Base-by-base conservation (phyloP, 495 filamentous ascomycete species). In the Penicillium bovifimosum region DNA sequence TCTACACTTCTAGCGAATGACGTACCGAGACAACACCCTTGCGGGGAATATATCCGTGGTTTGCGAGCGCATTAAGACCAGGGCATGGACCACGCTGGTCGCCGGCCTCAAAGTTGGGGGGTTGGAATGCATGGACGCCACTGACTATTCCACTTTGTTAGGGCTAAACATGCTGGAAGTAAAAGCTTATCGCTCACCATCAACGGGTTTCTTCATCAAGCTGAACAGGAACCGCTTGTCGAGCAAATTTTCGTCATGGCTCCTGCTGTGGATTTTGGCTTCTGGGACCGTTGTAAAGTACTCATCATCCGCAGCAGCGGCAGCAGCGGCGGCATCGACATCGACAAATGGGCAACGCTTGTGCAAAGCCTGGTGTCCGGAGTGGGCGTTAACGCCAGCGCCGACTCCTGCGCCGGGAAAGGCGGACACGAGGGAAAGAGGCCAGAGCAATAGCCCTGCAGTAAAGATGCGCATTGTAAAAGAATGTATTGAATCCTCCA, bases 11-110 rank as follows among this genome's bases (percentile, higher is more conserved):
- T 34, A 32, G 29, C n/a, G 10, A 17, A 20, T 14, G 13, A 55
- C 64, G 35, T 54, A 68, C 67, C 18, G 63, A 63, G 2, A 70
- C 77, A 17, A 78, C 62, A 28, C 79, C 78, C 51, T 72, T 75
- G 47, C 76, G 74, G 1, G 79, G 77, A 26, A 80, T 64, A 46
- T 80, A 82, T n/a, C 66, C 69, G 59, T 79, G 77, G 39, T 81
- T 80, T 33, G 79, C 78, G 31, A 79, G 45, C 9, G 74, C 71
- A 53, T 81, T 81, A 16, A 80, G 59, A 35, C 75, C 77, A 1
- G 77, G 77, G 51, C 79, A 80, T 47, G 75, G 72, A 7, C 74
- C 76, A 32, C 73, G 70, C 52, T 71, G 69, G 57, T 73, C 70
- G 16, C 69, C 68, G 13, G 56, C 52, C 26, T 59, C 58, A 28